Conservation (phyloP, 2,329 filamentous ascomycete species). For the Penicillium digitatum region DNA sequence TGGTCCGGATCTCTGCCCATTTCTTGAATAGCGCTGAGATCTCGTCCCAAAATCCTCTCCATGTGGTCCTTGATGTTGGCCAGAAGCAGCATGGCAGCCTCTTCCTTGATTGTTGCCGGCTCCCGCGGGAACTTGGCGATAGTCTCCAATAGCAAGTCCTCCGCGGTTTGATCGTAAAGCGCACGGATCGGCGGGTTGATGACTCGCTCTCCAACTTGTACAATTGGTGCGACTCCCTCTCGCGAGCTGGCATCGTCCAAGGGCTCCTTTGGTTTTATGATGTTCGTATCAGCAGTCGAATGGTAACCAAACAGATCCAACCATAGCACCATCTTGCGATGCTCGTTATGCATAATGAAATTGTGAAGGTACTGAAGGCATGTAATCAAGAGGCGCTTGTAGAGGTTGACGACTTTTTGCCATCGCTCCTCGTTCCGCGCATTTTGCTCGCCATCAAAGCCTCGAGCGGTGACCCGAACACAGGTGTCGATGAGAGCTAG, state of each 20-base stretch:
- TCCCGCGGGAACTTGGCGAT: slow-evolving; percentile 45
- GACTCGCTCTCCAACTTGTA: slow-evolving; percentile 42
- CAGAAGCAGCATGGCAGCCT: slow-evolving; percentile 46
- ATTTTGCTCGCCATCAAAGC: slow-evolving; percentile 61
- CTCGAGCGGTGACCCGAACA: slow-evolving; percentile 60
- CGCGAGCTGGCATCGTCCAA: slow-evolving; percentile 36
- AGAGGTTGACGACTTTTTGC: slow-evolving; percentile 62
- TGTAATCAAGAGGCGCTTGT: slow-evolving; percentile 63
- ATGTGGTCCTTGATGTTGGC: slow-evolving; percentile 49
- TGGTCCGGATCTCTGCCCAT: slow-evolving; percentile 46
- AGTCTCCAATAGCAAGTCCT: slow-evolving; percentile 43
- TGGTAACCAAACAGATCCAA: slow-evolving; percentile 61
- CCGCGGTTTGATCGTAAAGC: slow-evolving; percentile 43
- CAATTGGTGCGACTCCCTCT: slow-evolving; percentile 42
- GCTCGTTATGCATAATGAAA: slow-evolving; percentile 62
- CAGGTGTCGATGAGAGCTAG: slow-evolving; percentile 61
- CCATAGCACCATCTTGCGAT: slow-evolving; percentile 63
- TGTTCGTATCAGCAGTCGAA: slow-evolving; percentile 44
- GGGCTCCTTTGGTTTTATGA: slow-evolving; percentile 43
- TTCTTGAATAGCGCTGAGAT: slow-evolving; percentile 44
- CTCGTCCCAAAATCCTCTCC: slow-evolving; percentile 45
- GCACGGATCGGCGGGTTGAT: slow-evolving; percentile 42
- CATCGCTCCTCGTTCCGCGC: slow-evolving; percentile 61
- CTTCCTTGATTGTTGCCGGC: slow-evolving; percentile 45
- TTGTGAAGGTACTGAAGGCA: slow-evolving; percentile 65